Base-by-base conservation (phyloP, 2,329 filamentous ascomycete genomes). In the Talaromyces albobiverticillius region DNA sequence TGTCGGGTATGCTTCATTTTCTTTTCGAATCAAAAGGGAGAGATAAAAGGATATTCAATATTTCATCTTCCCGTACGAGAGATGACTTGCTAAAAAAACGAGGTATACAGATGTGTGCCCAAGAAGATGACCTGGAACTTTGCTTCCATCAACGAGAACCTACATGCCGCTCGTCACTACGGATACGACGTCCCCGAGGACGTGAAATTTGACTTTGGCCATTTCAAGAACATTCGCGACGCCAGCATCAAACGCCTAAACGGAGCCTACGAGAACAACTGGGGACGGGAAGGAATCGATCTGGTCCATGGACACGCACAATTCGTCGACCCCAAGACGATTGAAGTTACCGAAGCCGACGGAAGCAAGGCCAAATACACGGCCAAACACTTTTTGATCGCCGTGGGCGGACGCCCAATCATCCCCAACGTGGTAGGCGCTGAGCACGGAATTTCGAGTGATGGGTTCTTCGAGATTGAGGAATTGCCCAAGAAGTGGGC, bases 51-150 rank as follows among this genome's bases (percentile, higher is more conserved):
- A n/a, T n/a, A n/a, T n/a, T n/a, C n/a, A n/a, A n/a, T n/a, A n/a
- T n/a, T n/a, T n/a, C n/a, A n/a, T n/a, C n/a, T n/a, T n/a, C n/a
- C n/a, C n/a, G n/a, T n/a, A n/a, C n/a, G n/a, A 20, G 8, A 20
- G 16, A 18, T 14, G 2, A 46, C 9, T 42, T 31, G 46, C 32
- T 50, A 14, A 47, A 31, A 4, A 32, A 22, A 43, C 51, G 53
- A 3, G 42, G 10, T 46, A 29, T 52, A n/a, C n/a, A 79, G 79
- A 53, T 80, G 77, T 58, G 74, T 79, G 6, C 78, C 78, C 25
- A 80, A 80, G 65, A 80, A 79, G 58, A 78, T 79, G 69, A 79
- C 76, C 43, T 79, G 74, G 75, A 79, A 79, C 62, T 77, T 78
- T 55, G 75, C 76, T 4, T 74, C 75, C 25, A 71, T 80, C 57